Conservation (phyloP, 495 filamentous ascomycete species). For the Penicillium cinerascens region DNA sequence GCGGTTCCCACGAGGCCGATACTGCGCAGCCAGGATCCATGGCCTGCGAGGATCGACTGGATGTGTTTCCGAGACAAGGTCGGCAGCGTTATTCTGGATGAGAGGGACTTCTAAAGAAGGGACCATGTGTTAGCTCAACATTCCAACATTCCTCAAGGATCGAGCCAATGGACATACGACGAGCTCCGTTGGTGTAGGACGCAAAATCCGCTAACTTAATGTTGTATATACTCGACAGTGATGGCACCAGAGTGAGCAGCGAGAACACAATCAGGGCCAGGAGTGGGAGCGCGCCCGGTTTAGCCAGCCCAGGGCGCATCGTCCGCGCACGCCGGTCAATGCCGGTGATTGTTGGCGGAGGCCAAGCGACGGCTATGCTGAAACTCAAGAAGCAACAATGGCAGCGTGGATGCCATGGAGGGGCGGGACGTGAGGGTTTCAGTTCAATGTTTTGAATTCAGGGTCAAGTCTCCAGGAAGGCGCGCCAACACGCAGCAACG, state of each 20-base stretch:
- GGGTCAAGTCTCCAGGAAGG: not conserved
- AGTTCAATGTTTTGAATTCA: slow-evolving; percentile 5
- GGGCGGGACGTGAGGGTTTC: not conserved
- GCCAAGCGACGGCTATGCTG: slow-evolving; percentile 3
- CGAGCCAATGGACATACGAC: slow-evolving; percentile 23
- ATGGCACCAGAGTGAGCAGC: slow-evolving; percentile 36
- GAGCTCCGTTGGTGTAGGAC: slow-evolving; percentile 20
- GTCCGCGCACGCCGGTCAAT: slow-evolving; percentile 19
- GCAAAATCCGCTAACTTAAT: slow-evolving; percentile 30
- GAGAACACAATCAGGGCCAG: slow-evolving; percentile 36
- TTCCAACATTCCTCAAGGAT: not conserved
- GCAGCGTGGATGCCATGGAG: slow-evolving; percentile 19
- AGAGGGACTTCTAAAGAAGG: slow-evolving; percentile 18
- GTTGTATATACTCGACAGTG: slow-evolving; percentile 32
- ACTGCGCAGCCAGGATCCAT: slow-evolving; percentile 12
- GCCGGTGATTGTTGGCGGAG: slow-evolving; percentile 3
- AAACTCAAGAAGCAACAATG: slow-evolving; percentile 3
- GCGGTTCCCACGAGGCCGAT: slow-evolving; percentile 15
- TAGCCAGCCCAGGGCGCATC: slow-evolving; percentile 41
- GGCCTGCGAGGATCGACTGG: slow-evolving; percentile 11
- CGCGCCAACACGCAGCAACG: slow-evolving; percentile 5
- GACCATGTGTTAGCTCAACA: not conserved
- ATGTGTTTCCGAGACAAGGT: slow-evolving; percentile 5
- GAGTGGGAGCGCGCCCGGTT: slow-evolving; percentile 40
- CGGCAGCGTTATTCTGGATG: slow-evolving; percentile 18